phyloP scores from a whole-genome alignment of 2,329 filamentous ascomycete genomes.

The Aureobasidium musti region DNA sequence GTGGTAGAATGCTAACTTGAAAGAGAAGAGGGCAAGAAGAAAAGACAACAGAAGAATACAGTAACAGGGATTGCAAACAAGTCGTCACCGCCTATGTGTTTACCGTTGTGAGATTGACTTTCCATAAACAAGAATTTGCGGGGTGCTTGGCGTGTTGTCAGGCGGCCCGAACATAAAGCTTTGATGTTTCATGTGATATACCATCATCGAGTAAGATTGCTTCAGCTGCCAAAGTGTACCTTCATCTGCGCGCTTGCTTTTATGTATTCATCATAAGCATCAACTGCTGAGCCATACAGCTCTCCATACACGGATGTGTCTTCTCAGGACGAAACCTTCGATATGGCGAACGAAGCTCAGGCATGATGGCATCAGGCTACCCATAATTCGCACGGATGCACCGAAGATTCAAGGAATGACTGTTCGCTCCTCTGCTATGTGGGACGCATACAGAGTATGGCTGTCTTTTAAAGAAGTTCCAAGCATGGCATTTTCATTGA shows the following conservation, averaged over 20 bases:
- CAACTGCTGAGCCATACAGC: neutral
- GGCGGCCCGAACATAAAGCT: neutral
- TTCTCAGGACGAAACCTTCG: too few species aligned
- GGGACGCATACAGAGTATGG: neutral
- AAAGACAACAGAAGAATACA: slow-evolving; percentile 1
- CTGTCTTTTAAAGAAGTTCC: too few species aligned
- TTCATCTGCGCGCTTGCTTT: neutral
- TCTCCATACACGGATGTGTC: too few species aligned
- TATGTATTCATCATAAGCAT: neutral
- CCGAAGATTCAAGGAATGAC: too few species aligned
- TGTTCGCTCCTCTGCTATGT: neutral
- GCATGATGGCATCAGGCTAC: slow-evolving; percentile 5
- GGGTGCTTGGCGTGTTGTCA: neutral
- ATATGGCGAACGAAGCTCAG: neutral
- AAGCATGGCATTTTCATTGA: neutral
- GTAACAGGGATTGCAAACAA: slow-evolving; percentile 4
- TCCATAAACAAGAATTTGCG: neutral
- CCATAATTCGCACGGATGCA: neutral
- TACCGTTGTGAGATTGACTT: slow-evolving; percentile 7
- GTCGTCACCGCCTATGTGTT: slow-evolving; percentile 24
- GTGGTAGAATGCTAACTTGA: neutral
- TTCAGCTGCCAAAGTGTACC: neutral
- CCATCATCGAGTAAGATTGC: slow-evolving; percentile 8
- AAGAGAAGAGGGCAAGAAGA: neutral
- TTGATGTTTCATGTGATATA: slow-evolving; percentile 14